phyloP scores from a whole-genome alignment of 768 basidiomycete genomes.

The Boletus rufocinnamomeus region DNA sequence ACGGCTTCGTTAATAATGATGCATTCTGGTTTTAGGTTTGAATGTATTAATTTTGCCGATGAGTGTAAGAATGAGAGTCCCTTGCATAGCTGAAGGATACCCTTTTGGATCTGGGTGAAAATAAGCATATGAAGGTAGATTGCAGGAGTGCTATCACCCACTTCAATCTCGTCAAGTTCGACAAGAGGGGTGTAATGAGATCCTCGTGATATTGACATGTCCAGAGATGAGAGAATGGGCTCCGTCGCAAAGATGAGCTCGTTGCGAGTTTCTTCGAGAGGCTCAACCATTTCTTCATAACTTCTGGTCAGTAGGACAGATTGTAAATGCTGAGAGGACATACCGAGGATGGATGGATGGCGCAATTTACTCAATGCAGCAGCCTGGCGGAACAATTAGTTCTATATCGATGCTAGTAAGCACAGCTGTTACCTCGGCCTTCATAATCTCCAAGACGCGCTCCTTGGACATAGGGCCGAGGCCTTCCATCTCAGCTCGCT shows the following conservation, averaged over 20 bases:
- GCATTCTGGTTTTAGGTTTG: conserved; percentile 85
- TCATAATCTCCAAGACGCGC: conserved; percentile 78
- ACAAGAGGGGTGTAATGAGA: conserved; percentile 56
- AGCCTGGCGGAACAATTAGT: conserved; percentile 52
- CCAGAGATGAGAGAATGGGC: conserved; percentile 79
- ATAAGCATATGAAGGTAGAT: conserved; percentile 6
- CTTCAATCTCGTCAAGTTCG: conserved; percentile 97
- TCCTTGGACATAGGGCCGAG: conserved; percentile 67
- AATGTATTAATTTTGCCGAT: conserved; percentile 89
- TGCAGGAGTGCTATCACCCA: conserved; percentile 34
- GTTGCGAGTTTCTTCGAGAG: conserved; percentile 87
- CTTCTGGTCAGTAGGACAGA: conserved; percentile 6
- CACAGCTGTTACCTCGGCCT: conserved; percentile 70
- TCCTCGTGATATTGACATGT: conserved; percentile 70
- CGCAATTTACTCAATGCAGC: conserved; percentile 80
- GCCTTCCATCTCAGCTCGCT: conserved; percentile 75
- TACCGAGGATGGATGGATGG: conserved; percentile 92
- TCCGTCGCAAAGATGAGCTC: conserved; percentile 95
- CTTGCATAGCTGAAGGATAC: conserved; percentile 90
- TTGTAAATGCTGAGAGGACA: conserved; percentile 14
- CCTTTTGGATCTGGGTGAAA: conserved; percentile 82
- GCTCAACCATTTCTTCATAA: conserved; percentile 90
- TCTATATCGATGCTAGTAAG: neutral
- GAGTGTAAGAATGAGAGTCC: conserved; percentile 89
- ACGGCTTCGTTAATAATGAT: conserved; percentile 90